Evolutionary conservation across 306 rosid genomes (phyloP), one percentile per base, ranked within the genome.

Genomic region (Vigna angularis): DNA sequence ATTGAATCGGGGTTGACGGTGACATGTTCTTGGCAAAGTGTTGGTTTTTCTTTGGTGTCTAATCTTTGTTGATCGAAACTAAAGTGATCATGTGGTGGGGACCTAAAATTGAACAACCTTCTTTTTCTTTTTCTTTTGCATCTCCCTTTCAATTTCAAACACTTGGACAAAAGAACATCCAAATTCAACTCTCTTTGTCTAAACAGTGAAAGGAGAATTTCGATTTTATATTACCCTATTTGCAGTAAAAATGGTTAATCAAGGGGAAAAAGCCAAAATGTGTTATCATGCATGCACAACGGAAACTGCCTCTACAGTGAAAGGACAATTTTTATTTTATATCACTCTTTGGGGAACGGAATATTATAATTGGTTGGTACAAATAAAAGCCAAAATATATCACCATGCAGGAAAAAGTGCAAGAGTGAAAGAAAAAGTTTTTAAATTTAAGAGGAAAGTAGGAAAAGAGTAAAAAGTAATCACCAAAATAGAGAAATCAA

Each of bases 1-100:
- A 78, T 68, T 81, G 59, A 72, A 83, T 78, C 0, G 59, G 12
- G 53, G 11, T 3, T 70, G 75, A 72, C 12, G 50, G 74, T 72
- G 86, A 83, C 81, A 44, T 61, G 64, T 53, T 47, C 74, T 62
- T 58, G 9, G 63, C 77, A 58, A 58, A 34, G 58, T 77, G 76
- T 78, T 77, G 70, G 66, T 79, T 72, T 74, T 65, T 76, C 38
- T 51, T 72, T 64, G 24, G 55, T 51, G 66, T 18, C 73, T 47
- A 73, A 74, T 75, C 79, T 77, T 8, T 82, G 74, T 66, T 64
- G 66, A 64, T 80, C 80, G 72, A 66, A 72, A 44, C 77, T 71
- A 77, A 82, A 56, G 73, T 42, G 45, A 34, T 4, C 47, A 72
- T 47, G 74, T 52, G 74, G 83, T 58, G 86, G 89, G 86, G 81